These are phyloP conservation scores for Purpureocillium takamizusanense DNA, from an alignment of 2,329 filamentous ascomycete genomes.

Conservation along the genomic window DNA sequence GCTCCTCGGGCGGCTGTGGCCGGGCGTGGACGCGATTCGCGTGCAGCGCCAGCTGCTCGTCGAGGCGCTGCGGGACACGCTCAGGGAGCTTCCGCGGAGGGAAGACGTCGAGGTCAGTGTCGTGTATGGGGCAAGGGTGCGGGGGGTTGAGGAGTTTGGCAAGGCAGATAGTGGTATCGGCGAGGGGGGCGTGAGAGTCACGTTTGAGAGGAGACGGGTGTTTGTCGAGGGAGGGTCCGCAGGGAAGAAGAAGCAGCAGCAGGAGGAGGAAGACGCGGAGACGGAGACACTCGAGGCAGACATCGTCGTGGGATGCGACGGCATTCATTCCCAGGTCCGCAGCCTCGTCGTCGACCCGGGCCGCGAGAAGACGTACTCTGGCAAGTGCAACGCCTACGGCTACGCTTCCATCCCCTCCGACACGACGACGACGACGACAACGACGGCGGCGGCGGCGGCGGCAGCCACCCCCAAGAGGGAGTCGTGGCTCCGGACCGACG, in stretches of 20 bases:
- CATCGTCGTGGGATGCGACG: constrained; percentile 26
- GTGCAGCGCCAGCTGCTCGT: constrained; percentile 17
- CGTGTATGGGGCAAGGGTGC: constrained; percentile 9
- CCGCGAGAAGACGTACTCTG: constrained; percentile 21
- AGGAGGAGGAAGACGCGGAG: background rate
- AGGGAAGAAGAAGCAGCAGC: too few species aligned
- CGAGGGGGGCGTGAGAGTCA: constrained; percentile 2
- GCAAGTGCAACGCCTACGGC: constrained; percentile 16
- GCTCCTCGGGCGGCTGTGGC: constrained; percentile 14
- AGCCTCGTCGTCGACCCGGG: constrained; percentile 15
- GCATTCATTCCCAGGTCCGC: constrained; percentile 27
- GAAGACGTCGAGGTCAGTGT: constrained; percentile 6
- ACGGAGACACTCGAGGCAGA: constrained; percentile 10
- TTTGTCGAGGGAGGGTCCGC: constrained; percentile 1
- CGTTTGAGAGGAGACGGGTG: constrained; percentile 1
- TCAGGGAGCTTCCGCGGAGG: background rate
- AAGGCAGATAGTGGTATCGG: background rate
- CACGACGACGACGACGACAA: background rate
- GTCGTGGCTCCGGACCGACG: constrained; percentile 7
- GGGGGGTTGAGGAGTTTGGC: constrained; percentile 7
- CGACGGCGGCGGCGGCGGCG: too few species aligned
- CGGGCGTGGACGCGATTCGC: constrained; percentile 15
- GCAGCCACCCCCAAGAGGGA: too few species aligned
- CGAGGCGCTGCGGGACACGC: constrained; percentile 11
- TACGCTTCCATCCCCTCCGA: constrained; percentile 6